These are phyloP conservation scores for Coemansia sp. DNA, from an alignment of 192 early-diverging fungal genomes.

Conservation along the genomic window DNA sequence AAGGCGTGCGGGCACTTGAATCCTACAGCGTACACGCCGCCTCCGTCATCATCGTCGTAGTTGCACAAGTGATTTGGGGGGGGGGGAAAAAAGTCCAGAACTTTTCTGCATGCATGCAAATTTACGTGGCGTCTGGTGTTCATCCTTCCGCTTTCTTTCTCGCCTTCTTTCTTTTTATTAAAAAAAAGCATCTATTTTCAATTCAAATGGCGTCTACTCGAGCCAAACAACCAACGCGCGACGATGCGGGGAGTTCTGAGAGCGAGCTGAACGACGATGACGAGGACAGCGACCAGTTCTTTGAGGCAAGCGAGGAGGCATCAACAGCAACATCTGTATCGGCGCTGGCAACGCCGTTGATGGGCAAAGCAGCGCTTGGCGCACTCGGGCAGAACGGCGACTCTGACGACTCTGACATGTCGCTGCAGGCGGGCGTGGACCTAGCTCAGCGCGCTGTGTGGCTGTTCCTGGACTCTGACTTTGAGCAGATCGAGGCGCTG, in stretches of 20 bases:
- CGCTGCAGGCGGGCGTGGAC: conserved; percentile 62
- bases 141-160: background rate
- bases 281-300: conserved; percentile 10
- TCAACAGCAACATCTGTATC: background rate
- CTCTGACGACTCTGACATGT: conserved; percentile 12
- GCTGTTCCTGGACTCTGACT: conserved; percentile 77
- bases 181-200: too few species aligned
- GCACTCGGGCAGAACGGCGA: conserved; percentile 15
- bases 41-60: background rate
- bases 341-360: background rate
- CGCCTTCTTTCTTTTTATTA: background rate
- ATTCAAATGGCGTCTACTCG: background rate
- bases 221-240: background rate
- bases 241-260: background rate
- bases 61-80: background rate
- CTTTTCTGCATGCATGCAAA: background rate
- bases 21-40: conserved; percentile 25
- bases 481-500: conserved; percentile 68
- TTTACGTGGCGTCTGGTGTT: background rate
- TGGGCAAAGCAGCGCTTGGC: background rate
- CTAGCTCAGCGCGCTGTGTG: conserved; percentile 64
- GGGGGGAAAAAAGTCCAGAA: background rate
- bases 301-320: conserved; percentile 8
- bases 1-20: conserved; percentile 69
- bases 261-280: conserved; percentile 4